phyloP scores from a whole-genome alignment of 2,329 filamentous ascomycete genomes.

The Cladophialophora psammophila region DNA sequence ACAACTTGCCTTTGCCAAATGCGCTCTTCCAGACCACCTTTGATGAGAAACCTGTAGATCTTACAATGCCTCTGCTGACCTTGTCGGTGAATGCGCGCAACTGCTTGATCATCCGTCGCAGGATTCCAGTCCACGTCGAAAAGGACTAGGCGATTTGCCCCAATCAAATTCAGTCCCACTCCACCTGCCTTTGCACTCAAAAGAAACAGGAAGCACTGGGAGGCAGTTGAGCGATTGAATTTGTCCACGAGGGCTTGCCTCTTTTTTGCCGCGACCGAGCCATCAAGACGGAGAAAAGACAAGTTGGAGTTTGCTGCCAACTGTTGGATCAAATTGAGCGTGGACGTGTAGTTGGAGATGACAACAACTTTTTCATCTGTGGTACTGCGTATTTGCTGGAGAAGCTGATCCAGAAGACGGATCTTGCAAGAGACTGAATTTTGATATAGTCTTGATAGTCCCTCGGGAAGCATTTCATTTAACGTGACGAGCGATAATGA shows the following conservation, averaged over 20 bases:
- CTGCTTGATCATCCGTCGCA: constrained; percentile 74
- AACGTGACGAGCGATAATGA: constrained; percentile 56
- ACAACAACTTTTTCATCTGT: constrained; percentile 75
- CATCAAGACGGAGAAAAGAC: constrained; percentile 72
- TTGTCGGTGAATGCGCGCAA: constrained; percentile 76
- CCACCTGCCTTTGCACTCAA: constrained; percentile 77
- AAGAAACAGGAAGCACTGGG: constrained; percentile 71
- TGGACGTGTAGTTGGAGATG: constrained; percentile 79
- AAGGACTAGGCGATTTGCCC: constrained; percentile 72
- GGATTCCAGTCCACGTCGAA: constrained; percentile 82
- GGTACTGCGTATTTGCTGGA: constrained; percentile 66
- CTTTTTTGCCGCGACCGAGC: constrained; percentile 68
- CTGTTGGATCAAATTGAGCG: constrained; percentile 70
- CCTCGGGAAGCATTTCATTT: constrained; percentile 62
- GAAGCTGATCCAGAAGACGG: constrained; percentile 69
- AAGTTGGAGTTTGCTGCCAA: constrained; percentile 68
- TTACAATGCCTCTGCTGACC: constrained; percentile 72
- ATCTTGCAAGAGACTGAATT: constrained; percentile 70
- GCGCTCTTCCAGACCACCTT: constrained; percentile 75
- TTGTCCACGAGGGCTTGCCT: constrained; percentile 72
- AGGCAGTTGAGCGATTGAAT: constrained; percentile 68
- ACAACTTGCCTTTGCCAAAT: constrained; percentile 77
- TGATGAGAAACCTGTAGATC: constrained; percentile 73
- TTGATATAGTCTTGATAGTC: constrained; percentile 61
- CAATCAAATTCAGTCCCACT: constrained; percentile 73